Percentiles rank a stretch among this genome's conserved stretches.
phyloP scores from a whole-genome alignment of 2,329 filamentous ascomycete species.

The Sporothrix globosa region DNA sequence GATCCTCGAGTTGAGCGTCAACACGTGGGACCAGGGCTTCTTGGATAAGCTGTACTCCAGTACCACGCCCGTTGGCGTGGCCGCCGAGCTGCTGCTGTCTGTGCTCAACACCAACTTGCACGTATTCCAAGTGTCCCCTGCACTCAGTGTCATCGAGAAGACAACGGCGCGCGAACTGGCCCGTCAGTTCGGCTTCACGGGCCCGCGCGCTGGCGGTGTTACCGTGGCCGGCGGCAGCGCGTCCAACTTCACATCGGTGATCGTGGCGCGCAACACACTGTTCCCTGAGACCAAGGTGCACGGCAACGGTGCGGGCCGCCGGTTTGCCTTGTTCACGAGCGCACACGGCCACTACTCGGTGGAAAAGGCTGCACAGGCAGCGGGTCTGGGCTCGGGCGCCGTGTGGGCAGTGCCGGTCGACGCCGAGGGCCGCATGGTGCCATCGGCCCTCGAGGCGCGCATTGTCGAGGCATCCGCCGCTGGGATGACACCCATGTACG shows the following conservation, averaged over 20 bases:
- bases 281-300: constrained; percentile 75
- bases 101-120: constrained; percentile 92
- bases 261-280: constrained; percentile 83
- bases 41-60: constrained; percentile 93
- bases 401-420: constrained; percentile 80
- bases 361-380: constrained; percentile 90
- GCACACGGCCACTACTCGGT: constrained; percentile 92
- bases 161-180: constrained; percentile 74
- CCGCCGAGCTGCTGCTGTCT: constrained; percentile 81
- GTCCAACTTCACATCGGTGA: constrained; percentile 82
- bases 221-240: constrained; percentile 80
- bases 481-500: constrained; percentile 85
- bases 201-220: constrained; percentile 71
- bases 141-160: constrained; percentile 85
- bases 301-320: constrained; percentile 63
- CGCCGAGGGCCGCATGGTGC: constrained; percentile 69
- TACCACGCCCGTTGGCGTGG: constrained; percentile 82
- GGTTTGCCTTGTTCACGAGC: constrained; percentile 85
- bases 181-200: constrained; percentile 72
- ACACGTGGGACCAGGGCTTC: constrained; percentile 98
- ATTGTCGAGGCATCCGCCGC: constrained; percentile 64
- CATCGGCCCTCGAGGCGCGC: constrained; percentile 64
- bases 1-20: constrained; percentile 83
- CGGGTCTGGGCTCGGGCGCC: constrained; percentile 75
- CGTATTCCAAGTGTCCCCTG: constrained; percentile 91